These are phyloP conservation scores for Graphilbum fragrans DNA, from an alignment of 2,329 filamentous ascomycete species.

Conservation along the genomic window DNA sequence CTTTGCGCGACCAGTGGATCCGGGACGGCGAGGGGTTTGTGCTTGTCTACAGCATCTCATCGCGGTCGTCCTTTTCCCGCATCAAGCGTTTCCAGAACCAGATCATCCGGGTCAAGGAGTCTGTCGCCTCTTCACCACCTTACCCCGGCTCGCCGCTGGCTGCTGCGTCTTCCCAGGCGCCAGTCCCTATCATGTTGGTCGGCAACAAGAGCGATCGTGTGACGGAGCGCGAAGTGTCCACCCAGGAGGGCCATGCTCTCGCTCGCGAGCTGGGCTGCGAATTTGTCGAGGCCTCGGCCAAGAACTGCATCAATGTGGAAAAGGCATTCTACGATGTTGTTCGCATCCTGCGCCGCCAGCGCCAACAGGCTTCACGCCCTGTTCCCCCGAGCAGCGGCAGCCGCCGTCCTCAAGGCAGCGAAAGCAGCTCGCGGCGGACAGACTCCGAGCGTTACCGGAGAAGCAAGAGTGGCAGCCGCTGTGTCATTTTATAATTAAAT, in stretches of 20 bases:
- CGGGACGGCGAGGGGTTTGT: slow-evolving; percentile 96
- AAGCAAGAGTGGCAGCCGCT: slow-evolving; percentile 8
- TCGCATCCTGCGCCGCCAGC: slow-evolving; percentile 61
- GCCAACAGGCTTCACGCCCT: slow-evolving; percentile 15
- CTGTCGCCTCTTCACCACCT: slow-evolving; percentile 61
- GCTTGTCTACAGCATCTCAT: slow-evolving; percentile 96
- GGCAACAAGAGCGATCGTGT: slow-evolving; percentile 98
- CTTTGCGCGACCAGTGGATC: slow-evolving; percentile 95
- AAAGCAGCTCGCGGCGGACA: slow-evolving; percentile 6
- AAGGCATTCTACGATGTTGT: slow-evolving; percentile 99
- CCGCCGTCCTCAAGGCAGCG: slow-evolving; percentile 8
- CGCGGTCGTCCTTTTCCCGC: slow-evolving; percentile 83
- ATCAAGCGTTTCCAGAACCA: slow-evolving; percentile 95
- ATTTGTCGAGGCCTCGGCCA: slow-evolving; percentile 92
- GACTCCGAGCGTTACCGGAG: slow-evolving; percentile 12
- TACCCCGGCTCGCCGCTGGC: slow-evolving; percentile 65
- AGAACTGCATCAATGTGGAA: slow-evolving; percentile 97
- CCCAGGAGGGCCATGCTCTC: slow-evolving; percentile 85
- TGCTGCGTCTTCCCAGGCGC: slow-evolving; percentile 44
- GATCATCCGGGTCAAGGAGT: slow-evolving; percentile 95
- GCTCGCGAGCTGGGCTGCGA: slow-evolving; percentile 90
- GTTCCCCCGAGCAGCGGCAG: slow-evolving; percentile 8
- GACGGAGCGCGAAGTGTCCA: slow-evolving; percentile 90
- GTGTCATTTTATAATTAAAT: slow-evolving; percentile 11
- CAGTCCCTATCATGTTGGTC: slow-evolving; percentile 92